phyloP scores from a whole-genome alignment of 495 filamentous ascomycete species.

The Xylaria venustula region DNA sequence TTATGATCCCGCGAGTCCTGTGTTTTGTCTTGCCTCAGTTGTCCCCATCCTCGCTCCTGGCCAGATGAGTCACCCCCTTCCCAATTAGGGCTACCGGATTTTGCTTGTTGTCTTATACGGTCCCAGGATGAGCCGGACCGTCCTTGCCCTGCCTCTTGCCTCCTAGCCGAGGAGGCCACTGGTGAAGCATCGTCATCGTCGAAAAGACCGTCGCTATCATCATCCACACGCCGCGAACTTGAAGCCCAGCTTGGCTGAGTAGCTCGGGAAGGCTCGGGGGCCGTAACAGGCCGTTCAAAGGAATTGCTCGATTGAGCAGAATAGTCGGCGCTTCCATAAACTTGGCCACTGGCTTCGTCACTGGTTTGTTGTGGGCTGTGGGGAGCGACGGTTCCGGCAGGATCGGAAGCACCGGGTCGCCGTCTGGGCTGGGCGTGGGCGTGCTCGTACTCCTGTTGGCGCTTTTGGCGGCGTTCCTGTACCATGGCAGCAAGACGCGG shows the following conservation, averaged over 20 bases:
- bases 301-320: background rate
- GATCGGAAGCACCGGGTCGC: background rate
- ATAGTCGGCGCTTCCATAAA: background rate
- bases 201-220: slow-evolving; percentile 33
- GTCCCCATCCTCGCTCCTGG: slow-evolving; percentile 25
- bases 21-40: slow-evolving; percentile 25
- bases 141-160: slow-evolving; percentile 1
- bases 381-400: background rate
- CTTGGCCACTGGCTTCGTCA: background rate
- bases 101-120: slow-evolving; percentile 33
- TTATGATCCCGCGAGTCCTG: slow-evolving; percentile 9
- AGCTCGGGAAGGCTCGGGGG: background rate
- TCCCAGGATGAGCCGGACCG: slow-evolving; percentile 38
- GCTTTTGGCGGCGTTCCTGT: slow-evolving; percentile 4
- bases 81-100: slow-evolving; percentile 20
- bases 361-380: background rate
- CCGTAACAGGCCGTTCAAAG: background rate
- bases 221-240: slow-evolving; percentile 11
- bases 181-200: slow-evolving; percentile 41
- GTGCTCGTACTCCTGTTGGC: too few relatives aligned
- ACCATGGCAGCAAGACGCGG: slow-evolving; percentile 10
- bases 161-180: slow-evolving; percentile 26
- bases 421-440: too few relatives aligned
- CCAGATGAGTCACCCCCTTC: slow-evolving; percentile 27
- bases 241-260: background rate